Percentiles rank a stretch among this genome's conserved stretches.
Evolutionary conservation across 2,329 filamentous ascomycete genomes (phyloP).

Genomic region (Bertia moriformis): DNA sequence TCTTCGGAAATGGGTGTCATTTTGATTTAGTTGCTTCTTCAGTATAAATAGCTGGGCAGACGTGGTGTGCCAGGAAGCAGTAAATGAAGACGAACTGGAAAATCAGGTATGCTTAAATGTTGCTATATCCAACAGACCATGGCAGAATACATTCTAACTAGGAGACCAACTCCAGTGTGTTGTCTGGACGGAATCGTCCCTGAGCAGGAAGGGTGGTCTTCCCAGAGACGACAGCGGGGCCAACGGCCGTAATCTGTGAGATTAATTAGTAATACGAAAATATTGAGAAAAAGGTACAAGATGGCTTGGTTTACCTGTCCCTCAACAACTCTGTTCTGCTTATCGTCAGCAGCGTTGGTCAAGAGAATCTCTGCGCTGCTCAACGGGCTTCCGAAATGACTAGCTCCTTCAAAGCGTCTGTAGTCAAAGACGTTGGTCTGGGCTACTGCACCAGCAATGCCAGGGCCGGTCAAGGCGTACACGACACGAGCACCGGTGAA

Average conservation of each 20-base stretch:
- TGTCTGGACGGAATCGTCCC: not conserved
- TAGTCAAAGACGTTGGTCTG: slow-evolving; percentile 87
- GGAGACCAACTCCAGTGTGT: not conserved
- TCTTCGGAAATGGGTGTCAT: too few relatives aligned
- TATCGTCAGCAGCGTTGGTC: not conserved
- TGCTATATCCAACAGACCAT: too few relatives aligned
- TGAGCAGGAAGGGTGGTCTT: not conserved
- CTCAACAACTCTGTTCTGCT: not conserved
- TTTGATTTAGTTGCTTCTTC: too few relatives aligned
- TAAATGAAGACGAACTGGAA: too few relatives aligned
- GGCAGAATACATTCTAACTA: too few relatives aligned
- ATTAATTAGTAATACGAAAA: not conserved
- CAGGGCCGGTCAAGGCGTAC: slow-evolving; percentile 69
- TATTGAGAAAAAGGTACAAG: not conserved
- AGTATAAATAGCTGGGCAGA: too few relatives aligned
- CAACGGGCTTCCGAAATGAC: not conserved
- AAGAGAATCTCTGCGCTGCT: not conserved
- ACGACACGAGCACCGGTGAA: slow-evolving; percentile 68
- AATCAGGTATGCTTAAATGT: too few relatives aligned
- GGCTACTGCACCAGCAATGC: slow-evolving; percentile 76
- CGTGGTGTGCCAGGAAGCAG: too few relatives aligned
- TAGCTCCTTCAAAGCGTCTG: slow-evolving; percentile 3
- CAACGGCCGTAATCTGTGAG: not conserved
- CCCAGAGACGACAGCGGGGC: not conserved
- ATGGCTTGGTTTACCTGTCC: not conserved